phyloP scores from a whole-genome alignment of 495 filamentous ascomycete species.

The Penicillium simplicissimum region DNA sequence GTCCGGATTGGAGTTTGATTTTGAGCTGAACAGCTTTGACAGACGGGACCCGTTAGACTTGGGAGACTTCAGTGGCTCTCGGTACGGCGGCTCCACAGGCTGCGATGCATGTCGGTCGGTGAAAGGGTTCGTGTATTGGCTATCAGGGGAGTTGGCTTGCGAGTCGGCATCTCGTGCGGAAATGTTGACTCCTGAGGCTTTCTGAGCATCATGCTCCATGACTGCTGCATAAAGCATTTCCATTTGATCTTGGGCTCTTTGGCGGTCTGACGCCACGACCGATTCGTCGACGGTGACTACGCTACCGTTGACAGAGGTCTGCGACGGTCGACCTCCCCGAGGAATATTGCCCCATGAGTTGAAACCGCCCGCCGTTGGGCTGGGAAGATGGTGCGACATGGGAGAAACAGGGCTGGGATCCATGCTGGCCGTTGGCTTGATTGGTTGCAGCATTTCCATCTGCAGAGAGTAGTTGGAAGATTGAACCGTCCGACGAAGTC shows the following conservation, averaged over 20 bases:
- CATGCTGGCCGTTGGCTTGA: constrained; percentile 48
- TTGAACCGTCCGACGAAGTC: constrained; percentile 55
- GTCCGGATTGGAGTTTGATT: constrained; percentile 56
- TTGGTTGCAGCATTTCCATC: constrained; percentile 63
- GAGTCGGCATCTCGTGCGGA: constrained; percentile 22
- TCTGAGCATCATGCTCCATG: constrained; percentile 81
- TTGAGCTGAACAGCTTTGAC: constrained; percentile 54
- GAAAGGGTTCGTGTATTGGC: constrained; percentile 41
- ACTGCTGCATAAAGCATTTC: constrained; percentile 89
- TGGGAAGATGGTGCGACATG: constrained; percentile 42
- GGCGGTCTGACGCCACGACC: constrained; percentile 70
- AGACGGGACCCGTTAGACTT: constrained; percentile 38
- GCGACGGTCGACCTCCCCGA: constrained; percentile 36
- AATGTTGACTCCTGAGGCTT: constrained; percentile 43
- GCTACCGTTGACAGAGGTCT: constrained; percentile 47
- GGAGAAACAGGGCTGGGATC: constrained; percentile 51
- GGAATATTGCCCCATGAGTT: constrained; percentile 46
- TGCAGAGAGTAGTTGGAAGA: constrained; percentile 53
- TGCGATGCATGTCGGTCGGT: constrained; percentile 33
- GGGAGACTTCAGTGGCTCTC: constrained; percentile 27
- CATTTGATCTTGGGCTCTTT: constrained; percentile 73
- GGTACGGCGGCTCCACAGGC: constrained; percentile 20
- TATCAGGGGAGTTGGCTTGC: constrained; percentile 38
- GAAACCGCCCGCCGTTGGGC: constrained; percentile 39
- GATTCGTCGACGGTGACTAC: constrained; percentile 69